Conservation (phyloP, 106 monocot species). For the Allium fistulosum region DNA sequence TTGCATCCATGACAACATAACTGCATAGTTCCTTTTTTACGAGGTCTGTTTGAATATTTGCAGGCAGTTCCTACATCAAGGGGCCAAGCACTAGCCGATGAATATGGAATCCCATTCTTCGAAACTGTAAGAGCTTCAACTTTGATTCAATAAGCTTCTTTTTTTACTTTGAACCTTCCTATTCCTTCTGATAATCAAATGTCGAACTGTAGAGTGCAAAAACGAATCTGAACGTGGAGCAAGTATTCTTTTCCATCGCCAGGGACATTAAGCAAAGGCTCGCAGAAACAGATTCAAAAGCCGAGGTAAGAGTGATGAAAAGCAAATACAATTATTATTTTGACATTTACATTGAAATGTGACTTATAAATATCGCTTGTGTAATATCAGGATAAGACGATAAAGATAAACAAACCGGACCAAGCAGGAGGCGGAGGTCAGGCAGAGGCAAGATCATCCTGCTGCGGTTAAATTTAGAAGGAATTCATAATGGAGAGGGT, state of each 20-base stretch:
- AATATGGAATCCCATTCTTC: slow-evolving; percentile 71
- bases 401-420: slow-evolving; percentile 65
- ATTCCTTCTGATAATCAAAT: neutral
- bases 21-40: neutral
- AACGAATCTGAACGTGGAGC: slow-evolving; percentile 66
- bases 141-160: neutral
- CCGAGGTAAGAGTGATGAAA: slow-evolving; percentile 27
- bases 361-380: neutral
- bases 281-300: slow-evolving; percentile 45
- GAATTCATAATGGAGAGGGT: neutral
- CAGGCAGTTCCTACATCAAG: slow-evolving; percentile 65
- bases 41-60: neutral
- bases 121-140: slow-evolving; percentile 32
- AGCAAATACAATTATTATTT: neutral
- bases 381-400: slow-evolving; percentile 48
- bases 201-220: slow-evolving; percentile 50
- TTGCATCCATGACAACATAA: neutral
- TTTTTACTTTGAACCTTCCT: neutral
- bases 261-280: slow-evolving; percentile 74
- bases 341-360: neutral
- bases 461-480: slow-evolving; percentile 45
- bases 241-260: slow-evolving; percentile 76
- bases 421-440: slow-evolving; percentile 37
- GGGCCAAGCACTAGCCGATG: slow-evolving; percentile 73
- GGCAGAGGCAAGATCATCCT: slow-evolving; percentile 46